Conservation (phyloP, 2,329 filamentous ascomycete genomes). For the Ceratocystis diversiconidia region DNA sequence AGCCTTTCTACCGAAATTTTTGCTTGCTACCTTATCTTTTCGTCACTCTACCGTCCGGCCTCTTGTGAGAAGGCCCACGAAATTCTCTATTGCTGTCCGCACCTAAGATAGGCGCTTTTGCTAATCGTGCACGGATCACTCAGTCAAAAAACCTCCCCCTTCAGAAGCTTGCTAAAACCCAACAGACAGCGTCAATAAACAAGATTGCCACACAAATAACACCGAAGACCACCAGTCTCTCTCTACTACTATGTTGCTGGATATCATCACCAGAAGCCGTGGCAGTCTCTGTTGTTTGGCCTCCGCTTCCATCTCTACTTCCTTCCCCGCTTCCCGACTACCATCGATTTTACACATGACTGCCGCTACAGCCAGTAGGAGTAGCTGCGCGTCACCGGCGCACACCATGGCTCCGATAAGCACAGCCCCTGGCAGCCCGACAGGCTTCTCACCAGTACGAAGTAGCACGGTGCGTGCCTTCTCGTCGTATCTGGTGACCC, state of each 20-base stretch:
- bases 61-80: too few relatives aligned
- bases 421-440: slow-evolving; percentile 17
- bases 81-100: not conserved
- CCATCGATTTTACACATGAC: slow-evolving; percentile 23
- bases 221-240: not conserved
- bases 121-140: not conserved
- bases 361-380: not conserved
- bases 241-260: slow-evolving; percentile 10
- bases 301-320: slow-evolving; percentile 10
- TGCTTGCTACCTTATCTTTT: not conserved
- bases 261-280: slow-evolving; percentile 13
- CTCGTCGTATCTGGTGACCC: slow-evolving; percentile 74
- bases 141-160: not conserved
- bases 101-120: not conserved
- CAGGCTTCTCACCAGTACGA: slow-evolving; percentile 21
- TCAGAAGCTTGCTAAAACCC: not conserved
- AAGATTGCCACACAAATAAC: too few relatives aligned
- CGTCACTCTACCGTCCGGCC: not conserved
- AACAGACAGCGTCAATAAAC: slow-evolving; percentile 2
- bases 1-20: too few relatives aligned
- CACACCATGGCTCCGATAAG: slow-evolving; percentile 22
- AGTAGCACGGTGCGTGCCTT: slow-evolving; percentile 30
- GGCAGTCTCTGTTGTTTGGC: slow-evolving; percentile 4
- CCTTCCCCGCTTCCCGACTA: slow-evolving; percentile 29
- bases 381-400: not conserved